phyloP scores from a whole-genome alignment of 1,284 basidiomycete species.

The Puccinia triticina region DNA sequence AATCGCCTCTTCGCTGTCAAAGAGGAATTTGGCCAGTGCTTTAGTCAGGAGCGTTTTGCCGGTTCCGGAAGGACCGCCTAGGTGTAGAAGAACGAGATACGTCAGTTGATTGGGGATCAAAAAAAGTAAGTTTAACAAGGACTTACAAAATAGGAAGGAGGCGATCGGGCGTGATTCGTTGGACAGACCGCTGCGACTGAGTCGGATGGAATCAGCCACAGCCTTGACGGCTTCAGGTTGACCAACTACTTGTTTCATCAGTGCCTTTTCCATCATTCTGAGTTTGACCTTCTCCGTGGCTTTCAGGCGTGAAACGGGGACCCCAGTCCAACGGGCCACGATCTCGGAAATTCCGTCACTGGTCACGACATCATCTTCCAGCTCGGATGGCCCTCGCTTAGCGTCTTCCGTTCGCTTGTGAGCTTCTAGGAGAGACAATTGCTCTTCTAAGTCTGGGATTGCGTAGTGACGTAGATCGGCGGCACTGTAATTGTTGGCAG shows the following conservation, averaged over 20 bases:
- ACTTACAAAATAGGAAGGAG: constrained; percentile 63
- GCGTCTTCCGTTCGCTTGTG: constrained; percentile 63
- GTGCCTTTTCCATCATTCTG: constrained; percentile 63
- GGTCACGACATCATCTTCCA: constrained; percentile 61
- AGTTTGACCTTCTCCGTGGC: constrained; percentile 61
- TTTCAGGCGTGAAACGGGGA: constrained; percentile 61
- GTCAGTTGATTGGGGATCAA: not conserved
- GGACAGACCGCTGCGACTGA: constrained; percentile 66
- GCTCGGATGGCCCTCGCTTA: constrained; percentile 57
- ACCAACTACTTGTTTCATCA: constrained; percentile 59
- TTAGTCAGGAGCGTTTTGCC: constrained; percentile 67
- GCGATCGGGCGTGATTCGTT: constrained; percentile 66
- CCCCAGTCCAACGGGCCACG: constrained; percentile 65
- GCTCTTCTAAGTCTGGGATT: constrained; percentile 83
- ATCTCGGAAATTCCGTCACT: constrained; percentile 66
- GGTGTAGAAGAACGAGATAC: not conserved
- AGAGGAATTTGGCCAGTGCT: constrained; percentile 63
- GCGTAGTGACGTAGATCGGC: constrained; percentile 92
- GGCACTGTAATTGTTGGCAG: constrained; percentile 50
- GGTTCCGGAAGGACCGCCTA: constrained; percentile 61
- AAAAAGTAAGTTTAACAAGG: constrained; percentile 59
- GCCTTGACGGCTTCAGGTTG: constrained; percentile 65
- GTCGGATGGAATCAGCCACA: constrained; percentile 66
- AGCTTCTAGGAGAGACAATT: constrained; percentile 66
- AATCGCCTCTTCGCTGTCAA: constrained; percentile 66